A percentile compares a stretch with the other conserved stretches of the same genome.
These are phyloP conservation scores for Bathelium albidoporum DNA, from an alignment of 495 filamentous ascomycete genomes.

Conservation along the genomic window DNA sequence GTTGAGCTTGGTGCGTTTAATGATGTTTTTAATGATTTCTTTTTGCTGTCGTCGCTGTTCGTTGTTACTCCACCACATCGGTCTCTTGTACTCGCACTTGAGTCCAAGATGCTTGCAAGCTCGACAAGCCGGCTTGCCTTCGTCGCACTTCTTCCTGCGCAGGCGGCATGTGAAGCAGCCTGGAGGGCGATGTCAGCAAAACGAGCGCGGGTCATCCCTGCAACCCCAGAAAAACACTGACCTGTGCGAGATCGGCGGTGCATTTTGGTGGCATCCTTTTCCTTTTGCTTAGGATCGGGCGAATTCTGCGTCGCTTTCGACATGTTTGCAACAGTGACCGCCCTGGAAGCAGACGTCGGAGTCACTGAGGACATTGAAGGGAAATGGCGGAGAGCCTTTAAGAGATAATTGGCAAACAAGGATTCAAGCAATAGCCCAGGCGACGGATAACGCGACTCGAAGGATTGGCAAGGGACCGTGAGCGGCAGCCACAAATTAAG, in stretches of 20 bases:
- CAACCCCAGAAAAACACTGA: constrained; percentile 37
- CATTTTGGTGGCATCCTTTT: constrained; percentile 64
- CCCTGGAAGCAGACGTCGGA: constrained; percentile 19
- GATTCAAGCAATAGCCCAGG: constrained; percentile 1
- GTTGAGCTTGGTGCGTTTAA: constrained; percentile 87
- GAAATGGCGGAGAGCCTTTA: constrained; percentile 6
- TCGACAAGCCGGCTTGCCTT: constrained; percentile 72
- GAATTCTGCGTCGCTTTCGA: constrained; percentile 31
- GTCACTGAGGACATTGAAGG: constrained; percentile 10
- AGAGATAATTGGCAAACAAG: constrained; percentile 3
- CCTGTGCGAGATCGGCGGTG: constrained; percentile 91
- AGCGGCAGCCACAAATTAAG: constrained; percentile 30
- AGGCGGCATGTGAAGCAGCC: constrained; percentile 96
- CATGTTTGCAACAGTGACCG: constrained; percentile 9
- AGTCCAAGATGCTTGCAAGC: constrained; percentile 84
- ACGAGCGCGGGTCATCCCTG: constrained; percentile 6
- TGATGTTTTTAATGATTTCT: constrained; percentile 91
- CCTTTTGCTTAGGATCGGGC: constrained; percentile 36
- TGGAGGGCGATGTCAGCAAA: constrained; percentile 33
- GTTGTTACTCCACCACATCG: constrained; percentile 92
- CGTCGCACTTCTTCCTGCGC: constrained; percentile 95
- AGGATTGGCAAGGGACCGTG: constrained; percentile 22
- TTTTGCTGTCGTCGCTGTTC: constrained; percentile 78
- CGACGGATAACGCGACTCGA: constrained; percentile 14
- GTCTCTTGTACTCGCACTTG: constrained; percentile 88